These are phyloP conservation scores for Gracilaria domingensis DNA, from an alignment of 23 red algal species.

Conservation along the genomic window DNA sequence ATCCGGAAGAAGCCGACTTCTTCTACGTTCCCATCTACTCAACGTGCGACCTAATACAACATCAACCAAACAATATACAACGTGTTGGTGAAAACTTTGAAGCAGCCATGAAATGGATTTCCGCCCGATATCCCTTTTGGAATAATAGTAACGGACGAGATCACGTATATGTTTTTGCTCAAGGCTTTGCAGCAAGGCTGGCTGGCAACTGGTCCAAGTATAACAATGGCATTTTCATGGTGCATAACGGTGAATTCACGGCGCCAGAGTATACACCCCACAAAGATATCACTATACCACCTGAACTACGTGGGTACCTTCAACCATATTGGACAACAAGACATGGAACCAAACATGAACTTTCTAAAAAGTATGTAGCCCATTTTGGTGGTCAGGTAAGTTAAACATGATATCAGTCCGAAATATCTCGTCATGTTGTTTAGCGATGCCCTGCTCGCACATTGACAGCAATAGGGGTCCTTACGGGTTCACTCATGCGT, in stretches of 20 bases:
- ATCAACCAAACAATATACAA: conserved; percentile 63
- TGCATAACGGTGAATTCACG: conserved; percentile 76
- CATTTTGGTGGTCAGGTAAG: conserved; percentile 76
- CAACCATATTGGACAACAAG: conserved; percentile 36
- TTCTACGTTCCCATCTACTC: conserved; percentile 80
- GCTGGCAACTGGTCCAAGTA: conserved; percentile 61
- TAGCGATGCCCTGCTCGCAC: too few relatives aligned
- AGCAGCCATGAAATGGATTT: conserved; percentile 49
- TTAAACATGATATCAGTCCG: neutral
- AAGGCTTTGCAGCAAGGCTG: conserved; percentile 61
- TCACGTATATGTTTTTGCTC: conserved; percentile 72
- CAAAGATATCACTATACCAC: conserved; percentile 73
- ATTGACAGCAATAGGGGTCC: too few relatives aligned
- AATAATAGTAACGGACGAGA: conserved; percentile 58
- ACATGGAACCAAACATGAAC: neutral
- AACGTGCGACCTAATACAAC: conserved; percentile 54
- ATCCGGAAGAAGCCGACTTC: conserved; percentile 64
- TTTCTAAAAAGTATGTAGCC: conserved; percentile 33
- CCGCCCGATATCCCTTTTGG: conserved; percentile 43
- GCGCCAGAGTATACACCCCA: conserved; percentile 74
- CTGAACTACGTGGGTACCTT: conserved; percentile 60
- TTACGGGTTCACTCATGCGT: too few relatives aligned
- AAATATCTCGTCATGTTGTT: too few relatives aligned
- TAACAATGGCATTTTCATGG: conserved; percentile 75
- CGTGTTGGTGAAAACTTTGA: conserved; percentile 55